Base-by-base conservation (phyloP, 805 yeast genomes). In the Nakazawaea peltata region DNA sequence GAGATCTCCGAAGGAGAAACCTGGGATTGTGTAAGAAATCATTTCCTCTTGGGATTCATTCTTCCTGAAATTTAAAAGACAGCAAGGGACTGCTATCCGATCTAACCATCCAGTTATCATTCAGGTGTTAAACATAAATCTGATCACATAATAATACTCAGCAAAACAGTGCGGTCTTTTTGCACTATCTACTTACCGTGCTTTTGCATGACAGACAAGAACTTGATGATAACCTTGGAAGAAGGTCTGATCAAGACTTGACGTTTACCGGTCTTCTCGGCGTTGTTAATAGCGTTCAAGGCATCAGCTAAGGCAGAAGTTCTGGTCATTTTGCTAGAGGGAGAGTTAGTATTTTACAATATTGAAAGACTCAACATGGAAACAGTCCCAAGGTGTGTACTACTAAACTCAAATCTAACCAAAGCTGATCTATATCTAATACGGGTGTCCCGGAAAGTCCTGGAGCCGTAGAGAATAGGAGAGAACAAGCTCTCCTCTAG, bases 251-350 rank as follows among this genome's bases (percentile, higher is more conserved):
- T 81, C 63, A 88, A 72, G 57, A 88, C 97, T 76, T 88, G 97
- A 77, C 97, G 84, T 77, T 88, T 90, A 71, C 97, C 97, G 69
- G 96, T 81, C 72, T 87, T 90, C 75, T 90, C 97, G 72, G 97
- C 97, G 71, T 90, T 88, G 90, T 88, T 87, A 71, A 88, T 88
- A 59, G 95, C 81, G 73, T 90, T 90, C 63, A 88, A 81, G 65
- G 97, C 97, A 76, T 88, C 97, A 64, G 96, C 96, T 68, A 88
- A 83, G 69, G 82, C 97, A 60, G 97, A 88, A 56, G 96, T 78
- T 77, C 97, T 88, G 69, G 97, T 86, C 97, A 90, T 87, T 67
- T 61, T 74, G 49, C 47, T 35, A 36, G 45, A 52, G 48, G 54
- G 42, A 11, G 5, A 18, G 26, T 43, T 45, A 41, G 29, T 27